Base-by-base conservation (phyloP, 164 flowering plant genomes). In the Sextonia rubra region DNA sequence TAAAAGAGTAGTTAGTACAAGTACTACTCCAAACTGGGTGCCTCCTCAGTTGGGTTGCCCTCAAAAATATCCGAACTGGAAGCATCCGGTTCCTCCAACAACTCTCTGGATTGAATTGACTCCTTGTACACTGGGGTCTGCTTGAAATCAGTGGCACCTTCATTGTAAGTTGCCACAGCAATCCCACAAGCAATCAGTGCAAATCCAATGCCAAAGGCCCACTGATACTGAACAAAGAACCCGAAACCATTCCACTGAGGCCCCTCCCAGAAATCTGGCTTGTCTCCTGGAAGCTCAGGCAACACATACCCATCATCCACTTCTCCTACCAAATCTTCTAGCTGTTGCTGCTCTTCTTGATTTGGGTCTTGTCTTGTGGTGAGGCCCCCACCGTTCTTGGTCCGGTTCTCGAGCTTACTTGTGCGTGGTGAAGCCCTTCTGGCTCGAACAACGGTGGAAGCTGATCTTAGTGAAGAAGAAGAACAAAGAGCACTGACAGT, bases 131-230 rank as follows among this genome's bases (percentile, higher is more conserved):
- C 93, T 12, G 97, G 91, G 47, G 99, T 94, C 69, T 85, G 79
- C 80, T 87, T 95, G 73, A 95, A 95, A 78, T 95, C 98, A 24
- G 99, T 84, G 12, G 99, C 98, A 27, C 99, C 99, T 74, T 91
- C 92, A 73, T 92, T 92, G 82, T 95, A 95, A 3, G 93, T 95
- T 20, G 83, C 82, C 70, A 88, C 98, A 60, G 97, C 98, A 78
- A 92, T 69, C 17, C 94, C 95, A 77, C 94, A 82, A 25, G 96
- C 89, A 79, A 89, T 71, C 69, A 95, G 69, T 89, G 93, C 94
- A 52, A 93, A 93, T 44, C 77, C 80, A 68, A 92, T 76, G 72
- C 99, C 99, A 56, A 93, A 89, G 76, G 98, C 98, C 98, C 99
- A 95, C 84, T 81, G 25, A 60, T 93, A 93, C 89, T 95, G 89